Evolutionary conservation across 768 basidiomycete genomes (phyloP).

Genomic region (Boletus sp.): DNA sequence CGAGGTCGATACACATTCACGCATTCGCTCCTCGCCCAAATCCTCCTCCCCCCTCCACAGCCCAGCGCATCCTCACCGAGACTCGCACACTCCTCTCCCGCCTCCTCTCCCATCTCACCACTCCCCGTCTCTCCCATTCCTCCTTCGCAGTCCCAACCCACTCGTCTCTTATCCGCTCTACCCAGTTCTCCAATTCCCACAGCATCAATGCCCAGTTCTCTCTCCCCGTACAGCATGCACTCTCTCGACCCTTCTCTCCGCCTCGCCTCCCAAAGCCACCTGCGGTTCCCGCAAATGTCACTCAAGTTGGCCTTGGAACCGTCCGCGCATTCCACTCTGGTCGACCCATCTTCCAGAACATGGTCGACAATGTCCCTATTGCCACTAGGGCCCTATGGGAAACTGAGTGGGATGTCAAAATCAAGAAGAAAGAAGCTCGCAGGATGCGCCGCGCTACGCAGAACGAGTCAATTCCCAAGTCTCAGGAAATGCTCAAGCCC

Average conservation of each 20-base stretch:
- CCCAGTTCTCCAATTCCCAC: constrained; percentile 23
- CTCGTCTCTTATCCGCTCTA: constrained; percentile 10
- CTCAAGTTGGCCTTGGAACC: constrained; percentile 72
- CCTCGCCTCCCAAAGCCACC: constrained; percentile 60
- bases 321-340: constrained; percentile 73
- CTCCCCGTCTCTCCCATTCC: constrained; percentile 46
- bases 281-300: constrained; percentile 44
- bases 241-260: constrained; percentile 43
- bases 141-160: constrained; percentile 13
- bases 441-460: constrained; percentile 23
- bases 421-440: constrained; percentile 40
- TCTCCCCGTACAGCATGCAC: constrained; percentile 48
- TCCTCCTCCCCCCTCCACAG: constrained; percentile 31
- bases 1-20: constrained; percentile 47
- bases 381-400: constrained; percentile 70
- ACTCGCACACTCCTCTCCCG: constrained; percentile 54
- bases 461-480: constrained; percentile 17
- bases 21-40: constrained; percentile 29
- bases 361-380: constrained; percentile 79
- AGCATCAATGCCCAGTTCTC: constrained; percentile 56
- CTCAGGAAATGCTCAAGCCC: constrained; percentile 30
- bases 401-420: constrained; percentile 63
- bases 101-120: constrained; percentile 53
- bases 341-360: constrained; percentile 74
- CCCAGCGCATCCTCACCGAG: constrained; percentile 48